phyloP scores from a whole-genome alignment of 2,329 filamentous ascomycete species.

The Colletotrichum cuscutae region DNA sequence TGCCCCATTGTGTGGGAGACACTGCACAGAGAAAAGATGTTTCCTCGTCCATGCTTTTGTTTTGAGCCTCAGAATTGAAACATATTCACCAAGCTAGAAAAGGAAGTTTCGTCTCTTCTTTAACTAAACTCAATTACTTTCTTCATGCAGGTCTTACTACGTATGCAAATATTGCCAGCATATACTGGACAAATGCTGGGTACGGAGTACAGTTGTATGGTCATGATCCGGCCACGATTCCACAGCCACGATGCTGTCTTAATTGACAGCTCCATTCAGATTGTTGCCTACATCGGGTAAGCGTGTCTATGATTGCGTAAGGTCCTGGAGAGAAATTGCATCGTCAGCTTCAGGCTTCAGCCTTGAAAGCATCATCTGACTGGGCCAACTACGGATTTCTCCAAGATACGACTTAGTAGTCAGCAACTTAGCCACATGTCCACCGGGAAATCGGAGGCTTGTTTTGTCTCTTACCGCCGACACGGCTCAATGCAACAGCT shows the following conservation, averaged over 20 bases:
- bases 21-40: neutral
- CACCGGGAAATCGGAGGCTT: slow-evolving; percentile 8
- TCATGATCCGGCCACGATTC: neutral
- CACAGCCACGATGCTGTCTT: neutral
- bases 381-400: neutral
- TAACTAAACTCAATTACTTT: neutral
- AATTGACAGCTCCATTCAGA: neutral
- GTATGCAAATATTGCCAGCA: neutral
- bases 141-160: neutral
- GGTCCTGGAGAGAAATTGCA: neutral
- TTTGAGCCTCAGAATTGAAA: neutral
- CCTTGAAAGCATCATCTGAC: neutral
- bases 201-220: neutral
- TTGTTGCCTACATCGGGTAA: slow-evolving; percentile 6
- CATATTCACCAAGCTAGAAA: neutral
- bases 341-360: neutral
- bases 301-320: neutral
- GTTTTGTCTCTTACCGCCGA: slow-evolving; percentile 19
- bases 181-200: neutral
- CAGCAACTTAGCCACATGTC: neutral
- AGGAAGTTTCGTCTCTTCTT: neutral
- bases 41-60: neutral
- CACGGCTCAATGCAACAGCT: slow-evolving; percentile 23
- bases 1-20: neutral
- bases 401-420: neutral